Percentiles rank a stretch among this genome's conserved stretches.
These are phyloP conservation scores for Hirschfeldia incana DNA, from an alignment of 345 rosid genomes.

Conservation along the genomic window DNA sequence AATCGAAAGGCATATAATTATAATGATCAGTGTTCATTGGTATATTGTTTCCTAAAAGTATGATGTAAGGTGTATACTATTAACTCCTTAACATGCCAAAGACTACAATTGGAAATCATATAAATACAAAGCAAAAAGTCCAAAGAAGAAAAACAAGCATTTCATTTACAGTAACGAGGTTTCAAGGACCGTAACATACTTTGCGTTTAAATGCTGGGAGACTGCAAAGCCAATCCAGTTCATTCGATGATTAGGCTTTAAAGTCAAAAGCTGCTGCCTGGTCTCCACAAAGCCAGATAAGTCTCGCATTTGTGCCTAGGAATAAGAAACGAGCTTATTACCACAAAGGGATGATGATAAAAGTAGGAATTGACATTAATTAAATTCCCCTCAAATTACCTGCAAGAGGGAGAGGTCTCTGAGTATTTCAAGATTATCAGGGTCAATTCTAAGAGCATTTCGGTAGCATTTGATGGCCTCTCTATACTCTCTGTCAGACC, in stretches of 20 bases:
- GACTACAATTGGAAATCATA: constrained; percentile 4
- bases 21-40: constrained; percentile 4
- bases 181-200: constrained; percentile 54
- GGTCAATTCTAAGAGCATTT: constrained; percentile 91
- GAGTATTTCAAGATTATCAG: constrained; percentile 95
- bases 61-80: constrained; percentile 1
- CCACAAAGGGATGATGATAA: constrained; percentile 1
- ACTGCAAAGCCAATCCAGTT: constrained; percentile 99
- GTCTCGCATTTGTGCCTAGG: constrained; percentile 99
- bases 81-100: not conserved
- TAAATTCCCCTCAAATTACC: constrained; percentile 45
- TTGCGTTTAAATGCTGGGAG: constrained; percentile 84
- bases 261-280: constrained; percentile 84
- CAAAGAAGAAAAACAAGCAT: constrained; percentile 10
- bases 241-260: constrained; percentile 98
- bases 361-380: constrained; percentile 1
- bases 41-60: constrained; percentile 12
- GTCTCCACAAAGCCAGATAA: constrained; percentile 95
- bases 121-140: not conserved
- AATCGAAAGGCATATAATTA: constrained; percentile 7
- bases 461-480: constrained; percentile 99
- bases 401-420: constrained; percentile 94
- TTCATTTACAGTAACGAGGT: not conserved
- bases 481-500: constrained; percentile 98
- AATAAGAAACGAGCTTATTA: constrained; percentile 13